Base-by-base conservation (phyloP, 176 grass and related monocot genomes). In the Triticum monococcum region DNA sequence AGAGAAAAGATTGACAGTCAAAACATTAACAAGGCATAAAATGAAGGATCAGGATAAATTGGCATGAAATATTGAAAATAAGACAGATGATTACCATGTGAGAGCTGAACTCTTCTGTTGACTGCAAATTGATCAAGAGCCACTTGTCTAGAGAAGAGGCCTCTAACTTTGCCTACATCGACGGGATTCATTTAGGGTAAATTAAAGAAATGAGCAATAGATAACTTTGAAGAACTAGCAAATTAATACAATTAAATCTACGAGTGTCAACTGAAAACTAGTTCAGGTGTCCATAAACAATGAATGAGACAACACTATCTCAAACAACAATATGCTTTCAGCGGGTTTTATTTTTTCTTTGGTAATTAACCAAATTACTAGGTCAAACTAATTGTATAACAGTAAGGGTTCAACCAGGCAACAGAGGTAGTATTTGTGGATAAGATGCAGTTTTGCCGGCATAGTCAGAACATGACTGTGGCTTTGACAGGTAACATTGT, bases 101-200 rank as follows among this genome's bases (percentile, higher is more conserved):
- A 81, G 97, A 99, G 72, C 82, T 94, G 56, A 99, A 99, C 68
- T 99, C 97, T 25, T 94, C 92, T 24, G 87, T 88, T 2, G 94
- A 99, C 72, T 99, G 94, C 81, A 99, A 78, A 89, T 99, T 99
- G 79, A 99, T 88, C 68, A 99, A 30, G 30, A 99, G 81, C 97
- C 97, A 99, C 84, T 99, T 99, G 77, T 89, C 94, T 69, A 94
- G 87, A 81, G 35, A 5, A 59, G 92, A 86, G 77, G 94, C 94
- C 80, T 96, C 97, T 68, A 93, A 63, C 85, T 99, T 99, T 56
- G 94, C 97, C 97, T 99, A 85, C 67, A 87, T 64, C 88, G 75
- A 54, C 52, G 26, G 16, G 9, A 83, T 57, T 23, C 35, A 90
- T 20, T 50, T 17, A 74, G 45, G 20, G 25, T 31, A 69, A 46